These are phyloP conservation scores for Cystobasidium pallidum DNA, from an alignment of 1,284 basidiomycete species.

Conservation along the genomic window DNA sequence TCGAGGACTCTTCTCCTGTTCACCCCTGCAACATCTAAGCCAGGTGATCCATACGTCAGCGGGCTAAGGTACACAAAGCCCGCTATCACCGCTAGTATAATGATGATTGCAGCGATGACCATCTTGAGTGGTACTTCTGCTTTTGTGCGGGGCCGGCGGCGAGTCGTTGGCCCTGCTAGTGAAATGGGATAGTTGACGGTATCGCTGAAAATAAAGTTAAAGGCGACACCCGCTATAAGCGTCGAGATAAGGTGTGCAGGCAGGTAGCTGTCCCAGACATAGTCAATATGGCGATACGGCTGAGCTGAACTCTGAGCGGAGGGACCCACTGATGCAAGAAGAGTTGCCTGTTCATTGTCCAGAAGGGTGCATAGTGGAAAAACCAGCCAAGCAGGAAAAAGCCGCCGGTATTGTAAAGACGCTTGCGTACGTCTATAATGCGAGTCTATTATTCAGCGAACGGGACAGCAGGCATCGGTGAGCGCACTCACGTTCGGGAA, in stretches of 20 bases:
- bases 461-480: neutral
- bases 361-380: constrained; percentile 96
- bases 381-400: constrained; percentile 95
- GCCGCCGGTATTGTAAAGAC: constrained; percentile 90
- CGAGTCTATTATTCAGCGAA: neutral
- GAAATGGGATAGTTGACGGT: constrained; percentile 93
- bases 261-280: constrained; percentile 65
- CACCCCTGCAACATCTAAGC: constrained; percentile 56
- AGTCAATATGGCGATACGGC: too few species aligned
- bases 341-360: constrained; percentile 93
- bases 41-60: constrained; percentile 87
- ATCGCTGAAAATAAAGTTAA: constrained; percentile 84
- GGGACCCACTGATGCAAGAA: constrained; percentile 90
- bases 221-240: constrained; percentile 83
- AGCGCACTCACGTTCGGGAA: constrained; percentile 73
- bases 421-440: constrained; percentile 76
- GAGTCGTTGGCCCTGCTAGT: constrained; percentile 62
- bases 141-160: constrained; percentile 65
- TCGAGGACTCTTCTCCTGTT: constrained; percentile 51
- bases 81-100: constrained; percentile 63
- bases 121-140: constrained; percentile 74
- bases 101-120: constrained; percentile 59
- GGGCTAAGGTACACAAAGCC: constrained; percentile 78
- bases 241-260: constrained; percentile 80
- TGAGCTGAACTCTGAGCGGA: too few species aligned